Evolutionary conservation across 1,139 yeast genomes (phyloP).

Genomic region (Candida sp.): DNA sequence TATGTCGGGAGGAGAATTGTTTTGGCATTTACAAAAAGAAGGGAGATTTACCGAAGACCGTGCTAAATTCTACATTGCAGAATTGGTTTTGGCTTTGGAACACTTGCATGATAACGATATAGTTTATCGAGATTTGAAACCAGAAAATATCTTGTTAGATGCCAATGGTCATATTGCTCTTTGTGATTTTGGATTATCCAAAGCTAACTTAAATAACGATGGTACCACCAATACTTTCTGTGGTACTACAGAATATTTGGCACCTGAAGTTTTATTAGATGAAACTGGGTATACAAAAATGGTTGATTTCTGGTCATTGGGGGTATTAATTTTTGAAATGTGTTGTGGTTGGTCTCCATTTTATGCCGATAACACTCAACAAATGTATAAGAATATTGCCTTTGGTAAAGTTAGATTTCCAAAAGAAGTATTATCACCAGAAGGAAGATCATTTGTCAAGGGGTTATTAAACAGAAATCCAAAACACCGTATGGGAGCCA

Average conservation of each 20-base stretch:
- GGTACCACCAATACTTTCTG: slow-evolving; percentile 97
- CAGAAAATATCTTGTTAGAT: slow-evolving; percentile 89
- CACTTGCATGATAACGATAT: slow-evolving; percentile 91
- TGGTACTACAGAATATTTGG: slow-evolving; percentile 92
- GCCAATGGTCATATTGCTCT: slow-evolving; percentile 97
- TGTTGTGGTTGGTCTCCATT: slow-evolving; percentile 99
- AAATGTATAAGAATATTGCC: slow-evolving; percentile 97
- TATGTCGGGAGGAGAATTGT: slow-evolving; percentile 97
- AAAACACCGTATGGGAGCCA: slow-evolving; percentile 87
- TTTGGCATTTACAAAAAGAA: slow-evolving; percentile 97
- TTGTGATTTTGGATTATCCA: slow-evolving; percentile 95
- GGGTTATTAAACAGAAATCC: slow-evolving; percentile 95
- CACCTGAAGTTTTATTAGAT: slow-evolving; percentile 77
- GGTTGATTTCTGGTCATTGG: slow-evolving; percentile 87
- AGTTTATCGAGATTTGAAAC: slow-evolving; percentile 92
- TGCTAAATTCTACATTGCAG: slow-evolving; percentile 96
- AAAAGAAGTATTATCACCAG: slow-evolving; percentile 85
- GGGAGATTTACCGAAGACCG: slow-evolving; percentile 91
- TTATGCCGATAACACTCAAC: slow-evolving; percentile 95
- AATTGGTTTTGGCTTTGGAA: slow-evolving; percentile 85
- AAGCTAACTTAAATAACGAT: slow-evolving; percentile 81
- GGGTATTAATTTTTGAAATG: slow-evolving; percentile 81
- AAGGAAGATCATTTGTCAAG: slow-evolving; percentile 92
- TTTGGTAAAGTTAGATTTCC: slow-evolving; percentile 98
- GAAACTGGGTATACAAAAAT: slow-evolving; percentile 84